Evolutionary conservation across 108 stramenopile genomes (phyloP).

Genomic region (Conticribra weissflogii): DNA sequence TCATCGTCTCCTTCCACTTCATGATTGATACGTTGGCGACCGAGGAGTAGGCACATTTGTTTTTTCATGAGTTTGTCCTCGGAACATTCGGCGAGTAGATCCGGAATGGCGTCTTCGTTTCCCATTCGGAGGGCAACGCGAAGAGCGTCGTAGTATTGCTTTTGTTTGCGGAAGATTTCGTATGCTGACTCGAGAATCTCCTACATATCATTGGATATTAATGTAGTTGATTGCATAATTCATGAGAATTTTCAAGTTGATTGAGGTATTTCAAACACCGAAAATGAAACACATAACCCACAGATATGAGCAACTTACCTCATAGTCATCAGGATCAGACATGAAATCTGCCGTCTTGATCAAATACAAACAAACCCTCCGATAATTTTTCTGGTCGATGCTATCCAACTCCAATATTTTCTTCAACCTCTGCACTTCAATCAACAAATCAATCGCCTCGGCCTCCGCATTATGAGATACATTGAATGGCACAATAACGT

Average conservation of each 20-base stretch:
- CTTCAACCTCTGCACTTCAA: slow-evolving; percentile 94
- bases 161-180: slow-evolving; percentile 87
- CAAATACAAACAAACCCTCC: slow-evolving; percentile 96
- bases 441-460: slow-evolving; percentile 97
- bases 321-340: slow-evolving; percentile 91
- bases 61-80: slow-evolving; percentile 86
- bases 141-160: slow-evolving; percentile 88
- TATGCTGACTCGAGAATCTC: slow-evolving; percentile 92
- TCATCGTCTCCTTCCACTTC: slow-evolving; percentile 84
- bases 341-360: slow-evolving; percentile 96
- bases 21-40: slow-evolving; percentile 86
- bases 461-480: slow-evolving; percentile 98
- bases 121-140: slow-evolving; percentile 92
- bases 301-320: slow-evolving; percentile 47
- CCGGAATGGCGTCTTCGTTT: slow-evolving; percentile 70
- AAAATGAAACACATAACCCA: background rate
- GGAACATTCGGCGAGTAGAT: slow-evolving; percentile 66
- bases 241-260: too few species aligned
- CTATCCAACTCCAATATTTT: slow-evolving; percentile 74
- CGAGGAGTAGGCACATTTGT: slow-evolving; percentile 91
- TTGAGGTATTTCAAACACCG: too few species aligned
- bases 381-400: slow-evolving; percentile 94
- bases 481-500: slow-evolving; percentile 98
- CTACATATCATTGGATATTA: slow-evolving; percentile 22
- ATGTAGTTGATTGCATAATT: background rate